phyloP scores from a whole-genome alignment of 176 grass and related monocot genomes.

The Phragmites australis region DNA sequence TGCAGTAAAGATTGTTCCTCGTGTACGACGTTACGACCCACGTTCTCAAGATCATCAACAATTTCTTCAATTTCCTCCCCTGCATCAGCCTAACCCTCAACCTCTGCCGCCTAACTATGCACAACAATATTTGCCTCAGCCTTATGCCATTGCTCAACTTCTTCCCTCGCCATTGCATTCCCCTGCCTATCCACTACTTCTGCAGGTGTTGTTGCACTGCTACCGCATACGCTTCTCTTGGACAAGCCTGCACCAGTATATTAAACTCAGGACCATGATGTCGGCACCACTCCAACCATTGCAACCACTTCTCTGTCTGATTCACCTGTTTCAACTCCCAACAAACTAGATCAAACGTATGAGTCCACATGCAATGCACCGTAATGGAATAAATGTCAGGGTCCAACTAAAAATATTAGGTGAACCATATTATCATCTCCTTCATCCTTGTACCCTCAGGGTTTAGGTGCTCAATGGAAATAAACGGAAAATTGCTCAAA shows the following conservation, averaged over 20 bases:
- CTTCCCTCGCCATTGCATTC: background rate
- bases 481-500: background rate
- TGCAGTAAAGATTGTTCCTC: background rate
- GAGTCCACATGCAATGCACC: background rate
- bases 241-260: background rate
- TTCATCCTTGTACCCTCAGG: background rate
- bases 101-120: background rate
- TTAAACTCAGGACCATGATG: background rate
- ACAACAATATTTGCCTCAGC: no score
- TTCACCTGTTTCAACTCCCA: no score
- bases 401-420: background rate
- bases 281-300: no score
- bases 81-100: background rate
- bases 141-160: background rate
- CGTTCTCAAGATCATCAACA: background rate
- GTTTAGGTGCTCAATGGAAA: background rate
- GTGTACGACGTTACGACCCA: background rate
- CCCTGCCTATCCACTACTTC: background rate
- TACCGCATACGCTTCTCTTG: background rate
- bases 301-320: no score
- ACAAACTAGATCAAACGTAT: background rate
- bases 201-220: background rate
- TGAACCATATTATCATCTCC: background rate
- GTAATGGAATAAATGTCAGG: background rate
- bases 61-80: background rate